Base-by-base conservation (phyloP, 371 early-diverging fungal species). In the Mucor mucedo region DNA sequence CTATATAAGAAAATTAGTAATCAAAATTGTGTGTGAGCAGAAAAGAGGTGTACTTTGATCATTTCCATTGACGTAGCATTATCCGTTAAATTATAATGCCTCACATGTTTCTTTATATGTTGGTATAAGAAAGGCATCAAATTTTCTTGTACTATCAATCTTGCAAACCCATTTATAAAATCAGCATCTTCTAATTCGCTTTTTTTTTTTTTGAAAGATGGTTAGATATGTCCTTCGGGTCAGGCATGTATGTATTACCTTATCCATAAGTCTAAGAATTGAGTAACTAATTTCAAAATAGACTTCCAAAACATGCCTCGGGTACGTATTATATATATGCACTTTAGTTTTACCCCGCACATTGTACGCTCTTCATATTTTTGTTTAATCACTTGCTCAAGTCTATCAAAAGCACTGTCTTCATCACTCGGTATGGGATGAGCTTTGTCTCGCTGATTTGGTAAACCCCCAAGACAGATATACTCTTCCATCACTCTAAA, bases 221-320 rank as follows among this genome's bases (percentile, higher is more conserved):
- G 2, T 57, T 47, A 47, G 8, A 21, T 21, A 21, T 30, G 30
- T 50, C 10, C 3, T 30, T 21, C 21, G 42, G 5, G n/a, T 21
- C 14, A 32, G 30, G 6, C 11, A 14, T 28, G 29, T 16, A 35
- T 30, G 14, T 53, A 58, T 54, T 65, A 76, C 76, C 53, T 55
- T n/a, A 68, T 61, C 76, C 76, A 76, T 4, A 76, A 40, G 67
- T 76, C 76, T 9, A 66, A 38, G 62, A 70, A 76, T 41, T 76
- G 76, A 28, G 68, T 42, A 54, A 76, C 65, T 7, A 62, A 41
- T 44, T 61, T 70, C 1, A 76, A 30, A 0, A 72, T 49, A 16
- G 76, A 76, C 58, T 62, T 47, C 69, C 70, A 72, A 2, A 57
- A 57, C n/a, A 67, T 52, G 13, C 44, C 27, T 52, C 54, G 55